These are phyloP conservation scores for Sanghuangporus sanghuang DNA, from an alignment of 1,284 basidiomycete genomes.

Conservation along the genomic window DNA sequence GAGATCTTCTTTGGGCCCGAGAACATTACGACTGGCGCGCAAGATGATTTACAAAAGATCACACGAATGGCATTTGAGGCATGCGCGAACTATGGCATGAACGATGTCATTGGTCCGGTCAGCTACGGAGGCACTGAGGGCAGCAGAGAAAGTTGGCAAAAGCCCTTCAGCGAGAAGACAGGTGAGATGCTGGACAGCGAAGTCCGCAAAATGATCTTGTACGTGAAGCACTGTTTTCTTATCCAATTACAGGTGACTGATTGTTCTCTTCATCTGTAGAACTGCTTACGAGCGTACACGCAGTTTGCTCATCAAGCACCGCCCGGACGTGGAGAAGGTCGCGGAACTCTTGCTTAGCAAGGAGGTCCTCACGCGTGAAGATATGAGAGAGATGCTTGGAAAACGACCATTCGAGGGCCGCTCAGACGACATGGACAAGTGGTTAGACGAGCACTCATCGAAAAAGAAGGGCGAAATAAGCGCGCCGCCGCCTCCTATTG, in stretches of 20 bases:
- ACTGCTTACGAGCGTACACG: conserved; percentile 84
- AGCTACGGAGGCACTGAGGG: conserved; percentile 87
- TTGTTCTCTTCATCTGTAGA: conserved; percentile 29
- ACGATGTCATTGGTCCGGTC: conserved; percentile 89
- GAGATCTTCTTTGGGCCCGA: conserved; percentile 96
- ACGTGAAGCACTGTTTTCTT: conserved; percentile 24
- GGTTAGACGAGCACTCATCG: conserved; percentile 72
- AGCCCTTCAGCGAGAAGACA: conserved; percentile 97
- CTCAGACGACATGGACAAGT: conserved; percentile 90
- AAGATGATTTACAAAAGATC: conserved; percentile 97
- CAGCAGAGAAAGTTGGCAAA: conserved; percentile 87
- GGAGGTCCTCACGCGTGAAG: conserved; percentile 92
- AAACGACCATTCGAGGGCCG: conserved; percentile 77
- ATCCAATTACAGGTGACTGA: neutral
- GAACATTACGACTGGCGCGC: conserved; percentile 96
- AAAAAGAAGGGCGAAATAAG: conserved; percentile 31
- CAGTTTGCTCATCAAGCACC: conserved; percentile 77
- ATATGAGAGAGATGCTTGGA: conserved; percentile 84
- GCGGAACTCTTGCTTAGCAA: conserved; percentile 87
- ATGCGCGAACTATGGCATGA: conserved; percentile 96
- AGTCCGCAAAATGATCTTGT: conserved; percentile 94
- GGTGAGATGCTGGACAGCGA: conserved; percentile 89
- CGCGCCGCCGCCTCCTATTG: conserved; percentile 16
- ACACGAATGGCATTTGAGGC: conserved; percentile 97
- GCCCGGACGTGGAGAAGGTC: conserved; percentile 90